A percentile compares a stretch with the other conserved stretches of the same genome.
Evolutionary conservation across 306 rosid genomes (phyloP).

Genomic region (Lotus japonicus): DNA sequence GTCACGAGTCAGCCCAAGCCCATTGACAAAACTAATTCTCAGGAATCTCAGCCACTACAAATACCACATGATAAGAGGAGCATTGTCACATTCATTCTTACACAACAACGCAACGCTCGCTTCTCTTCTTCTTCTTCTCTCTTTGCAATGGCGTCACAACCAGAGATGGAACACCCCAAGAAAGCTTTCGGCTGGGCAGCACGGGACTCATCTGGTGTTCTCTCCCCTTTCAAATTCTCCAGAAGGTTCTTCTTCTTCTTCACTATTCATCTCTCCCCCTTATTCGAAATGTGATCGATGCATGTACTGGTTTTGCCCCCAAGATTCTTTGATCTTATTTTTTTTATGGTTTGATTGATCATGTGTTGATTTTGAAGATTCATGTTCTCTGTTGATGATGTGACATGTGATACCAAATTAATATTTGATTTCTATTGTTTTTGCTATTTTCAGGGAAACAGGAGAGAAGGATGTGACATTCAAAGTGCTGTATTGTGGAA

Average conservation of each 20-base stretch:
- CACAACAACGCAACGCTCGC: background rate
- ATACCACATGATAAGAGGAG: too few species aligned
- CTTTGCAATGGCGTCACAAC: slow-evolving; percentile 17
- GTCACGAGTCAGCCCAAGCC: too few species aligned
- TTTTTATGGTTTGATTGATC: background rate
- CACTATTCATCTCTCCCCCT: too few species aligned
- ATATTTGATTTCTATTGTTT: background rate
- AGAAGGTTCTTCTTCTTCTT: slow-evolving; percentile 24
- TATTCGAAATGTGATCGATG: too few species aligned
- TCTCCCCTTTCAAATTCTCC: slow-evolving; percentile 49
- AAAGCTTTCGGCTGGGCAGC: slow-evolving; percentile 48
- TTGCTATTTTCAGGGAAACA: slow-evolving; percentile 18
- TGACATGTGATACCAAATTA: background rate
- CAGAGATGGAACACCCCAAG: slow-evolving; percentile 28
- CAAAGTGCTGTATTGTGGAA: slow-evolving; percentile 45
- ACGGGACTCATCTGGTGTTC: slow-evolving; percentile 28
- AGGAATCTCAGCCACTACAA: too few species aligned
- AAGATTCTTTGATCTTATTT: background rate
- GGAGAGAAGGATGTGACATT: slow-evolving; percentile 41
- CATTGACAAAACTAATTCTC: too few species aligned
- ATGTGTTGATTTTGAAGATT: too few species aligned
- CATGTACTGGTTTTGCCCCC: too few species aligned
- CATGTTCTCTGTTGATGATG: too few species aligned
- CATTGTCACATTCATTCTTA: too few species aligned
- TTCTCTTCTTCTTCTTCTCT: background rate